These are phyloP conservation scores for Scedosporium dehoogii DNA, from an alignment of 2,329 filamentous ascomycete genomes.

Conservation along the genomic window DNA sequence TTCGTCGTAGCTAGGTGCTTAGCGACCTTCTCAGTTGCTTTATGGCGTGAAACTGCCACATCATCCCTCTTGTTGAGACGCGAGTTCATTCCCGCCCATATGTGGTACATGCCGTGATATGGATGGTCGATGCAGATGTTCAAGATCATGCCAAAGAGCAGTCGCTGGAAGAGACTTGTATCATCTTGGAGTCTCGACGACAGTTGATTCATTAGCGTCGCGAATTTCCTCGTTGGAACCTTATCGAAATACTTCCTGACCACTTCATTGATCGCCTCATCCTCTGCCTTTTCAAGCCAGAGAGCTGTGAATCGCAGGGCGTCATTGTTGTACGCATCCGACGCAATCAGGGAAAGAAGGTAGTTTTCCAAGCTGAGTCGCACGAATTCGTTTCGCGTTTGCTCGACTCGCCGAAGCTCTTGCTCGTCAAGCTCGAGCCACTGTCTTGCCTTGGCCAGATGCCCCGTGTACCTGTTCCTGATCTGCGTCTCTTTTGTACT, in stretches of 20 bases:
- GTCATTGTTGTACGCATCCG: constrained; percentile 81
- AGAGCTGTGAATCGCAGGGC: constrained; percentile 85
- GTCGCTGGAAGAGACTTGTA: constrained; percentile 60
- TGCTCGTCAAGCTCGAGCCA: constrained; percentile 88
- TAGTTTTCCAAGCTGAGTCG: constrained; percentile 89
- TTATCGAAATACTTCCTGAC: constrained; percentile 59
- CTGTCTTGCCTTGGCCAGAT: constrained; percentile 63
- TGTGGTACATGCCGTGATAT: constrained; percentile 94
- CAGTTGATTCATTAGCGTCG: constrained; percentile 86
- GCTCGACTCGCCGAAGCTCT: constrained; percentile 70
- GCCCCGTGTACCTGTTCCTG: constrained; percentile 45
- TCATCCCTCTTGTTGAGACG: constrained; percentile 63
- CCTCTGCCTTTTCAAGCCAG: constrained; percentile 83
- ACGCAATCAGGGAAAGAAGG: constrained; percentile 71
- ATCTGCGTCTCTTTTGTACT: constrained; percentile 40
- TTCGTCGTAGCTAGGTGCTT: constrained; percentile 46
- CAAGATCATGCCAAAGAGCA: constrained; percentile 64
- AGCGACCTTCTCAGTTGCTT: constrained; percentile 61
- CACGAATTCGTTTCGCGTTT: constrained; percentile 74
- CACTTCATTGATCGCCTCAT: constrained; percentile 64
- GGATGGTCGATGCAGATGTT: constrained; percentile 88
- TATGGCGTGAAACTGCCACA: constrained; percentile 61
- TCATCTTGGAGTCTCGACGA: constrained; percentile 78
- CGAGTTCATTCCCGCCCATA: constrained; percentile 71
- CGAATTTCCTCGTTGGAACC: constrained; percentile 88